Conservation (phyloP, 306 rosid genomes). For the Ziziphus jujuba region DNA sequence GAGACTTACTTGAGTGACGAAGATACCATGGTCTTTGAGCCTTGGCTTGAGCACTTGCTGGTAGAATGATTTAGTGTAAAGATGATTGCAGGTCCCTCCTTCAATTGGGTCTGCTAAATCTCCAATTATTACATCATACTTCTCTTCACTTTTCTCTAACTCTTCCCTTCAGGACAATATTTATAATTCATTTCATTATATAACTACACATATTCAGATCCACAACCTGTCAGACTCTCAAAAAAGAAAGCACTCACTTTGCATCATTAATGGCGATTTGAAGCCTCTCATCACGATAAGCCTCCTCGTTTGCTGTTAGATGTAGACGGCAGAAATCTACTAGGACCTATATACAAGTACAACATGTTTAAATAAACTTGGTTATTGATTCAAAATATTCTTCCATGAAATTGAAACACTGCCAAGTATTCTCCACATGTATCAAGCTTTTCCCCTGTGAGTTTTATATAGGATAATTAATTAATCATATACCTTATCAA, state of each 20-base stretch:
- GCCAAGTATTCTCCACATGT: not conserved
- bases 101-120: conserved; percentile 39
- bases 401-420: too few species aligned
- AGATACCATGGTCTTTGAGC: conserved; percentile 33
- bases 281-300: conserved; percentile 24
- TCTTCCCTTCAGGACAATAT: conserved; percentile 13
- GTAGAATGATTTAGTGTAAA: conserved; percentile 32
- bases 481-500: conserved; percentile 24
- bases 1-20: conserved; percentile 33
- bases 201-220: too few species aligned
- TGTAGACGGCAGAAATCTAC: conserved; percentile 27
- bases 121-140: conserved; percentile 34
- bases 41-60: conserved; percentile 32
- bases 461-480: not conserved
- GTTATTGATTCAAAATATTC: too few species aligned
- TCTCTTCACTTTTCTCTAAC: conserved; percentile 26
- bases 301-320: conserved; percentile 28
- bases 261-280: conserved; percentile 31
- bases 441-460: not conserved
- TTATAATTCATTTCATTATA: too few species aligned
- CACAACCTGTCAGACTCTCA: too few species aligned
- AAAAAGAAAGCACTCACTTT: conserved; percentile 14
- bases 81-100: conserved; percentile 40
- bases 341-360: conserved; percentile 8
- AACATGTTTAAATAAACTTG: too few species aligned